A percentile compares a stretch with the other conserved stretches of the same genome.
phyloP scores from a whole-genome alignment of 2,329 filamentous ascomycete species.

The Knufia fluminis region DNA sequence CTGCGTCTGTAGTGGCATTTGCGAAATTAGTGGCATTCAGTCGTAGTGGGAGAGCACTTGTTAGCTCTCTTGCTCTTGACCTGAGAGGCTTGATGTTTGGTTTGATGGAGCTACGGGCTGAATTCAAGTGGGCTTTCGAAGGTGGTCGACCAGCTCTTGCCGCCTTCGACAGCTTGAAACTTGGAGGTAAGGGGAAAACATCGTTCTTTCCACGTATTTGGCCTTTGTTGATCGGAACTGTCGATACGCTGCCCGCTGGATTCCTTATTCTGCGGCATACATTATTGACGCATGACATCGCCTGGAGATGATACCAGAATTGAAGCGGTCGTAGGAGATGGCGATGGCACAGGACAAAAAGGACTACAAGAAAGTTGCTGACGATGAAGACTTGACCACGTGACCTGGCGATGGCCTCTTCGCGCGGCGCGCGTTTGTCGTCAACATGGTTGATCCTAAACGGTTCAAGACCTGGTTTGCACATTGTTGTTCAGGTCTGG shows the following conservation, averaged over 20 bases:
- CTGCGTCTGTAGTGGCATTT: neutral
- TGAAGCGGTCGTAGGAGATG: no score
- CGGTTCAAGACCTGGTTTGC: no score
- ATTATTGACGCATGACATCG: neutral
- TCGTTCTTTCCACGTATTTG: neutral
- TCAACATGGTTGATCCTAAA: no score
- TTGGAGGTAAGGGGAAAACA: neutral
- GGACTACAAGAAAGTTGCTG: no score
- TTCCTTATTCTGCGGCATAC: neutral
- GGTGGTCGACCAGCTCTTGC: neutral
- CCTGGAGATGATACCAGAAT: no score
- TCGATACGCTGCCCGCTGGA: neutral
- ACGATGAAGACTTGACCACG: no score
- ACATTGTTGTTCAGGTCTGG: no score
- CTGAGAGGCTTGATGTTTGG: neutral
- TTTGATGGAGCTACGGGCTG: no score
- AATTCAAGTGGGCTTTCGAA: neutral
- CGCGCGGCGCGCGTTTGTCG: no score
- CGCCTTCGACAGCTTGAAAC: neutral
- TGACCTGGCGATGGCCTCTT: no score
- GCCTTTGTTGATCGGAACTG: neutral
- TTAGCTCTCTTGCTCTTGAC: neutral
- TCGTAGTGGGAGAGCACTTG: neutral
- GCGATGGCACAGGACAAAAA: no score
- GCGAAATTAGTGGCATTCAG: neutral